Evolutionary conservation across 345 rosid genomes (phyloP).

Genomic region (Salix koriyanagi): DNA sequence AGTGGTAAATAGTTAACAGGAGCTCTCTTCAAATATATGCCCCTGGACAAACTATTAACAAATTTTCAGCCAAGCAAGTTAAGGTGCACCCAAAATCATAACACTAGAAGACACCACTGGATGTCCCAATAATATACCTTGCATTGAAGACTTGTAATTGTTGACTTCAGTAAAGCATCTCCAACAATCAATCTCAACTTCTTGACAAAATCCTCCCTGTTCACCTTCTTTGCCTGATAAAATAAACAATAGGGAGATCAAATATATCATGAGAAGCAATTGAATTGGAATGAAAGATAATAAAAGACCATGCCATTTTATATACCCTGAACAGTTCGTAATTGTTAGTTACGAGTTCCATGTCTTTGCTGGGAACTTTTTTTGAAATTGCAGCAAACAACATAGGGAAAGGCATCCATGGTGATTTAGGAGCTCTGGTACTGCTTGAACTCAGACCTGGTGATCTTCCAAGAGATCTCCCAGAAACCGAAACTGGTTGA

Average conservation of each 20-base stretch:
- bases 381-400: constrained; percentile 79
- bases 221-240: constrained; percentile 56
- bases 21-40: neutral
- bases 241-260: neutral
- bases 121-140: constrained; percentile 34
- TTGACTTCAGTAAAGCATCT: constrained; percentile 62
- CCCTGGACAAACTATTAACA: neutral
- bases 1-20: neutral
- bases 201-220: constrained; percentile 64
- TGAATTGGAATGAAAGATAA: neutral
- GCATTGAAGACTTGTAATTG: constrained; percentile 65
- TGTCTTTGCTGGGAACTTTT: constrained; percentile 51
- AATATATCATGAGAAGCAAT: neutral
- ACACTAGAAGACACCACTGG: neutral
- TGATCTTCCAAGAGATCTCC: constrained; percentile 48
- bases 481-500: constrained; percentile 30
- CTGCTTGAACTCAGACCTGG: constrained; percentile 56
- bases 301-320: neutral
- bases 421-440: constrained; percentile 65
- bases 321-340: constrained; percentile 70
- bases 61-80: neutral
- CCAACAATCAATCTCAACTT: constrained; percentile 66
- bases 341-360: constrained; percentile 46
- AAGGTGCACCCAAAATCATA: neutral
- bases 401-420: constrained; percentile 91